phyloP scores from a whole-genome alignment of 257 asterid genomes.

The Solanum habrochaites region DNA sequence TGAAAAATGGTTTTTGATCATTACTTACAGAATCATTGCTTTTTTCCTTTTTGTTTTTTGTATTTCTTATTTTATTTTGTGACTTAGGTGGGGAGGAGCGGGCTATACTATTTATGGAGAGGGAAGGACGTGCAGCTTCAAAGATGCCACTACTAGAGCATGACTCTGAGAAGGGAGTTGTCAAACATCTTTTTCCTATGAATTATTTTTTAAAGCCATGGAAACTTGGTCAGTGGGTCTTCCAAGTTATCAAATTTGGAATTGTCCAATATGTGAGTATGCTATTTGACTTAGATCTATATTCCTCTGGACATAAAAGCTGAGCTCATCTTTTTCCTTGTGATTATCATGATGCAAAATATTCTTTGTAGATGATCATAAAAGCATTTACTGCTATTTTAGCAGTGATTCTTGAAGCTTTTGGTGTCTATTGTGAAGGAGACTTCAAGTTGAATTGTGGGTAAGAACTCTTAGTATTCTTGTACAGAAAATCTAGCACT shows the following conservation, averaged over 20 bases:
- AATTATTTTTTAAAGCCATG: constrained; percentile 76
- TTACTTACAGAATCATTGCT: neutral
- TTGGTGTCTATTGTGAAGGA: constrained; percentile 93
- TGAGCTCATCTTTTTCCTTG: neutral
- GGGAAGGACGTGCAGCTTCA: constrained; percentile 77
- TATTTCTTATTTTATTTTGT: neutral
- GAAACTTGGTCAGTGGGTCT: constrained; percentile 87
- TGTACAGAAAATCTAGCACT: neutral
- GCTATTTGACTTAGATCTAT: neutral
- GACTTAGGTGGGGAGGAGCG: constrained; percentile 78
- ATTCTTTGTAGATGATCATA: constrained; percentile 79
- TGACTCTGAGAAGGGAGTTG: constrained; percentile 65
- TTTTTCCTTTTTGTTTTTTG: neutral
- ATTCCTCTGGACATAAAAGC: neutral
- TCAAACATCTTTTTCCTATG: constrained; percentile 86
- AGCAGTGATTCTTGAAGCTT: constrained; percentile 92
- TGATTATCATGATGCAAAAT: constrained; percentile 2
- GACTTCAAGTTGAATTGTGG: constrained; percentile 94
- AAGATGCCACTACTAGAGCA: constrained; percentile 71
- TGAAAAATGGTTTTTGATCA: neutral
- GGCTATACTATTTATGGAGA: constrained; percentile 73
- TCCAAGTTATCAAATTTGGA: constrained; percentile 91
- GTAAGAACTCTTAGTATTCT: constrained; percentile 32
- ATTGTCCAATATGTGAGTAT: constrained; percentile 94
- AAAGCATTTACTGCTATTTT: constrained; percentile 78